phyloP scores from a whole-genome alignment of 495 filamentous ascomycete genomes.

The Umbilicaria muhlenbergii region DNA sequence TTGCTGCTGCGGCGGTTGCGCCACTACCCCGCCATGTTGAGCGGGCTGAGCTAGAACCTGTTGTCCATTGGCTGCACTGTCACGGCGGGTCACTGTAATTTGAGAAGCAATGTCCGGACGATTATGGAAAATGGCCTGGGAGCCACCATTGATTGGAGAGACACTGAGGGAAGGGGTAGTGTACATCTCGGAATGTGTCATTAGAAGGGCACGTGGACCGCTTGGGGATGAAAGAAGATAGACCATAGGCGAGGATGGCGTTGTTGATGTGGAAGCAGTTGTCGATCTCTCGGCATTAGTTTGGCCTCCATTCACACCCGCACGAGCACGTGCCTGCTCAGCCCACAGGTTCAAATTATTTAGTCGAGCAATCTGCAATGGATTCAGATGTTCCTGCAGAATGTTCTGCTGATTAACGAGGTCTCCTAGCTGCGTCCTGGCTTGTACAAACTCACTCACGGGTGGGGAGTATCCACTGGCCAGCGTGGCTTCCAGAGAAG shows the following conservation, averaged over 20 bases:
- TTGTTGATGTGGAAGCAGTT: neutral
- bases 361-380: neutral
- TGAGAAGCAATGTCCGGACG: constrained; percentile 4
- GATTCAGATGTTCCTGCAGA: neutral
- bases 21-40: neutral
- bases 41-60: neutral
- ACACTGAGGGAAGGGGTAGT: constrained; percentile 18
- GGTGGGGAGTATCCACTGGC: constrained; percentile 10
- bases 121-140: neutral
- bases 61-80: neutral
- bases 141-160: neutral
- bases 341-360: neutral
- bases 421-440: constrained; percentile 2
- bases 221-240: constrained; percentile 46
- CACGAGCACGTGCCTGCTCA: constrained; percentile 7
- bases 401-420: too few species aligned
- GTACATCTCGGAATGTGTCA: constrained; percentile 31
- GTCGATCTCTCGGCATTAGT: neutral
- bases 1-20: constrained; percentile 9
- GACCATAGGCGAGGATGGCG: constrained; percentile 23
- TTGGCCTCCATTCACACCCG: constrained; percentile 2
- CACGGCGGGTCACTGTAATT: constrained; percentile 16
- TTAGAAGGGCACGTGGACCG: constrained; percentile 42
- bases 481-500: constrained; percentile 6
- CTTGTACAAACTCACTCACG: constrained; percentile 8